phyloP scores from a whole-genome alignment of 805 yeast genomes.

The Teunomyces pallodes region DNA sequence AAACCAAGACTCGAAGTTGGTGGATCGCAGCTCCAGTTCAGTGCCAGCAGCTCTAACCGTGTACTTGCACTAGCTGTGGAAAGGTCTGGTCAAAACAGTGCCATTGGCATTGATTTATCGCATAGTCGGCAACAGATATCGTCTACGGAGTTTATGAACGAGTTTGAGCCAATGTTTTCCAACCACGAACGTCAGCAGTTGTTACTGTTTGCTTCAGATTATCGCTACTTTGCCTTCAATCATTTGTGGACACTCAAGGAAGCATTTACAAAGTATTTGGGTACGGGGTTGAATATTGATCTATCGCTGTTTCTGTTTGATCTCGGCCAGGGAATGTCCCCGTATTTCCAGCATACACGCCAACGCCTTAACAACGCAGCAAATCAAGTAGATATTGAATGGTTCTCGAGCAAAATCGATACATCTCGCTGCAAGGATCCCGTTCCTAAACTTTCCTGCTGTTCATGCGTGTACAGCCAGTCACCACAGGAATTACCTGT shows the following conservation, averaged over 20 bases:
- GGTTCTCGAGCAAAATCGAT: background rate
- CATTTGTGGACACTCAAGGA: constrained; percentile 81
- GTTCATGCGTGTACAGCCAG: constrained; percentile 4
- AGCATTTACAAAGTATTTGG: constrained; percentile 64
- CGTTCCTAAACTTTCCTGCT: constrained; percentile 4
- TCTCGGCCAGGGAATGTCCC: background rate
- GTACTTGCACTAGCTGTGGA: constrained; percentile 46
- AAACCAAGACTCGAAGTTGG: constrained; percentile 48
- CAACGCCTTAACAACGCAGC: background rate
- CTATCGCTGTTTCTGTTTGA: constrained; percentile 4
- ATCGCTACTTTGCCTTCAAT: constrained; percentile 41
- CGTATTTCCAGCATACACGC: background rate
- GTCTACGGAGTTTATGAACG: constrained; percentile 24
- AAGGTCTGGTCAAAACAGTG: constrained; percentile 14
- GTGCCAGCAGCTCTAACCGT: constrained; percentile 58
- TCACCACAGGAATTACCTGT: constrained; percentile 6
- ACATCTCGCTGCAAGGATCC: background rate
- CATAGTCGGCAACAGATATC: constrained; percentile 31
- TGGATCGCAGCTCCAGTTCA: constrained; percentile 39
- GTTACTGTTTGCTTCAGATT: constrained; percentile 23
- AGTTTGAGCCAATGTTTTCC: constrained; percentile 22
- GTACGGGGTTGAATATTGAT: constrained; percentile 47
- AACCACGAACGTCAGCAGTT: constrained; percentile 1
- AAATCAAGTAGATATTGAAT: background rate
- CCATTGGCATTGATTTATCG: constrained; percentile 39